Percentiles rank a stretch among this genome's conserved stretches.
Conservation (phyloP, 805 yeast species). For the Yarrowia sp. region DNA sequence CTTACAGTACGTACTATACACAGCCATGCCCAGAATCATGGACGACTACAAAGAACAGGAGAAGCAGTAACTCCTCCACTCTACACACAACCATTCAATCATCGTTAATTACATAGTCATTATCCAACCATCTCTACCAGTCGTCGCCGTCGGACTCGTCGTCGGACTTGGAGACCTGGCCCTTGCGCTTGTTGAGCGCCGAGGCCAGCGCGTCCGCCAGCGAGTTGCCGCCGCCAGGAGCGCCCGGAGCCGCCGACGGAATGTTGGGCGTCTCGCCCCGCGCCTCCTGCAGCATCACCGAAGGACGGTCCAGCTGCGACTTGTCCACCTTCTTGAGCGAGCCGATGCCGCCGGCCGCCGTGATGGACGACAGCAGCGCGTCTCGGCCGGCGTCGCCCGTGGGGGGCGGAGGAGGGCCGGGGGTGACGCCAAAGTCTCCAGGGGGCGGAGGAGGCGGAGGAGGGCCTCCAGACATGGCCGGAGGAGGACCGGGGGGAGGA, state of each 20-base stretch:
- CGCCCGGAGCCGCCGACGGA: constrained; percentile 40
- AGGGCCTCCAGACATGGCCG: constrained; percentile 34
- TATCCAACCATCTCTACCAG: constrained; percentile 47
- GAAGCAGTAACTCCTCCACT: too few species aligned
- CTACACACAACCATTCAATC: too few species aligned
- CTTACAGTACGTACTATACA: too few species aligned
- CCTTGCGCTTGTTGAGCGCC: constrained; percentile 79
- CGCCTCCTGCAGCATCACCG: constrained; percentile 68
- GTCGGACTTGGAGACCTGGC: constrained; percentile 75
- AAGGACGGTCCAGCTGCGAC: constrained; percentile 75
- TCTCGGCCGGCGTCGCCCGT: constrained; percentile 63
- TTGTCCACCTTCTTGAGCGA: constrained; percentile 76
- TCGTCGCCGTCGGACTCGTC: constrained; percentile 82
- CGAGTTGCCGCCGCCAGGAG: constrained; percentile 52
- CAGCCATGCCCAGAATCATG: too few species aligned
- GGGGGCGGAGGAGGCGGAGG: constrained; percentile 35
- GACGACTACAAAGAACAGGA: too few species aligned
- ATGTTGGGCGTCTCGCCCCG: constrained; percentile 54
- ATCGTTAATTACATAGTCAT: constrained; percentile 11
- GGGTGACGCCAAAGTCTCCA: constrained; percentile 39
- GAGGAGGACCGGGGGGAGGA: constrained; percentile 34
- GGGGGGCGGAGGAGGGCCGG: constrained; percentile 45
- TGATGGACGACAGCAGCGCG: constrained; percentile 81
- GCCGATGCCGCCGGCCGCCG: constrained; percentile 74
- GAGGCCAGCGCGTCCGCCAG: constrained; percentile 86